Conservation (phyloP, 169 alveolate genomes). For the Plasmodium cynomolgi region DNA sequence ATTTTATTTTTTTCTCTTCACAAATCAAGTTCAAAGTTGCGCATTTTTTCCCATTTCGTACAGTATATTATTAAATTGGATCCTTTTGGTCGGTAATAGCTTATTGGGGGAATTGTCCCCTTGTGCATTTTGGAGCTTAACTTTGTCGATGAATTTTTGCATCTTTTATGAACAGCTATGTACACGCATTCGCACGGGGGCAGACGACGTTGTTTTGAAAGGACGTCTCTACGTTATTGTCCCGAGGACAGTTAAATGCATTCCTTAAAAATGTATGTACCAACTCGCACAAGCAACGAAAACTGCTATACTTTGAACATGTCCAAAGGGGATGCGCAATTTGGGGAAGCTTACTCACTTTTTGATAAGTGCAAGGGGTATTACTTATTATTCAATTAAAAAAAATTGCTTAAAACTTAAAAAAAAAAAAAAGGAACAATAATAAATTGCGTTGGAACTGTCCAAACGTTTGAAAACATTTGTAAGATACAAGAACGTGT, state of each 20-base stretch:
- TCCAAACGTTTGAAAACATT: background rate
- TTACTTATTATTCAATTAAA: slow-evolving; percentile 12
- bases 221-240: background rate
- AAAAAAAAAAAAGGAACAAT: background rate
- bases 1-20: background rate
- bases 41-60: background rate
- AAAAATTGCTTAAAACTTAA: slow-evolving; percentile 20
- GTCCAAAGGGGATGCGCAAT: background rate
- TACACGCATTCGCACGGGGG: background rate
- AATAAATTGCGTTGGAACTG: background rate
- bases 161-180: slow-evolving; percentile 4
- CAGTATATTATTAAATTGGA: slow-evolving; percentile 52
- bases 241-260: background rate
- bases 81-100: slow-evolving; percentile 35
- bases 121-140: slow-evolving; percentile 56
- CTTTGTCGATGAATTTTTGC: slow-evolving; percentile 72
- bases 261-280: no score
- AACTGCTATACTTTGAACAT: background rate
- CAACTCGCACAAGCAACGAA: background rate
- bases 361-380: background rate
- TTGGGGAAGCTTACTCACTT: background rate
- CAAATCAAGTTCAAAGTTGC: background rate
- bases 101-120: slow-evolving; percentile 17
- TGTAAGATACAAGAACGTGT: background rate
- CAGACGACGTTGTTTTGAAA: background rate